Evolutionary conservation across 805 yeast genomes (phyloP).

Genomic region (Yamadazyma ubonensis): DNA sequence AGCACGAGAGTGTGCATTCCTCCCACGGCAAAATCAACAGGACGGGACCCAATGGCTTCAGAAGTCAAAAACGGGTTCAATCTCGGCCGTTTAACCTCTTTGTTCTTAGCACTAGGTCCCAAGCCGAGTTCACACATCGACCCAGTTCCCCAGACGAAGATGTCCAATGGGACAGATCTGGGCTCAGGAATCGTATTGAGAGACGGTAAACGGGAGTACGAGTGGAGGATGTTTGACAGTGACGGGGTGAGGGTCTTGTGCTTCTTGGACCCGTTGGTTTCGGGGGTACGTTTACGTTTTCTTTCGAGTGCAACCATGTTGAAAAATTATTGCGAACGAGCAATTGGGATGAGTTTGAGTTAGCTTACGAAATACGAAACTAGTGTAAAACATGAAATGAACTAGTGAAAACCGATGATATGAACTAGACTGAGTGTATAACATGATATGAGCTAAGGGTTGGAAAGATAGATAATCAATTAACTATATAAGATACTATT

Average conservation of each 20-base stretch:
- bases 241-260: constrained; percentile 29
- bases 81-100: constrained; percentile 95
- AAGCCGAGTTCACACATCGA: constrained; percentile 96
- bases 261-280: constrained; percentile 24
- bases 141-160: constrained; percentile 95
- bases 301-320: constrained; percentile 47
- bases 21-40: constrained; percentile 89
- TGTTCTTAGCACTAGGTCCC: constrained; percentile 91
- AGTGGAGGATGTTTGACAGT: constrained; percentile 44
- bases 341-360: too few species aligned
- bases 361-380: too few species aligned
- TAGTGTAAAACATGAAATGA: too few species aligned
- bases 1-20: constrained; percentile 93
- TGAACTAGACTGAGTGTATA: too few species aligned
- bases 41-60: constrained; percentile 50
- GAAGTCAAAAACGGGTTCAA: constrained; percentile 71
- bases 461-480: too few species aligned
- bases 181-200: constrained; percentile 41
- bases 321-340: too few species aligned
- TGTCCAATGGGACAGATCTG: constrained; percentile 56
- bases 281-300: constrained; percentile 23
- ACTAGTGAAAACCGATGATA: too few species aligned
- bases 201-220: constrained; percentile 47
- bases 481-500: too few species aligned
- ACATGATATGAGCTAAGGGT: too few species aligned